A percentile compares a stretch with the other conserved stretches of the same genome.
phyloP scores from a whole-genome alignment of 352 stramenopile genomes.

The Globisporangium radiosum region DNA sequence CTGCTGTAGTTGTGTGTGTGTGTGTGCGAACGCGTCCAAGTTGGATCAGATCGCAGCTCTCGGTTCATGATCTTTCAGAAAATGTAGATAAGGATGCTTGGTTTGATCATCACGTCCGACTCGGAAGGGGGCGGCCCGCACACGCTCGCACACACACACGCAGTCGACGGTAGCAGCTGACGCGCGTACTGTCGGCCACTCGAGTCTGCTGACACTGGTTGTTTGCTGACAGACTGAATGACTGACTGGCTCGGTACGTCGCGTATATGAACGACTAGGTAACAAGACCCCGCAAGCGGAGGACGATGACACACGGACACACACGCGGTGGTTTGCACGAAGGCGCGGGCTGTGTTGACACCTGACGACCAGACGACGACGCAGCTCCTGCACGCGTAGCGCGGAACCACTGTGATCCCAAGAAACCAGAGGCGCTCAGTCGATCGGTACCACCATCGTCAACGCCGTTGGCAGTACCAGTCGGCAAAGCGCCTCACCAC shows the following conservation, averaged over 20 bases:
- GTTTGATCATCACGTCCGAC: slow-evolving; percentile 61
- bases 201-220: too few relatives aligned
- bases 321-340: background rate
- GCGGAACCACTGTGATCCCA: slow-evolving; percentile 3
- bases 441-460: background rate
- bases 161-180: background rate
- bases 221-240: background rate
- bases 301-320: background rate
- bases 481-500: too few relatives aligned
- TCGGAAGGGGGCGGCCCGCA: too few relatives aligned
- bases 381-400: background rate
- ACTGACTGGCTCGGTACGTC: background rate
- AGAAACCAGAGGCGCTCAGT: slow-evolving; percentile 11
- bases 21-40: background rate
- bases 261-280: too few relatives aligned
- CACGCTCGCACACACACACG: background rate
- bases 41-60: slow-evolving; percentile 26
- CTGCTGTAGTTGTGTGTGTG: background rate
- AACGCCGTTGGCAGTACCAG: too few relatives aligned
- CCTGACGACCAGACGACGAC: background rate
- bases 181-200: background rate
- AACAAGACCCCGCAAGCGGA: too few relatives aligned
- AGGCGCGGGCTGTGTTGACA: background rate
- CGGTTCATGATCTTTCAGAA: slow-evolving; percentile 35
- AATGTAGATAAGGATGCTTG: slow-evolving; percentile 66